Percentiles rank a stretch among this genome's conserved stretches.
phyloP scores from a whole-genome alignment of 208 protist species.

The Trypanosoma theileri region DNA sequence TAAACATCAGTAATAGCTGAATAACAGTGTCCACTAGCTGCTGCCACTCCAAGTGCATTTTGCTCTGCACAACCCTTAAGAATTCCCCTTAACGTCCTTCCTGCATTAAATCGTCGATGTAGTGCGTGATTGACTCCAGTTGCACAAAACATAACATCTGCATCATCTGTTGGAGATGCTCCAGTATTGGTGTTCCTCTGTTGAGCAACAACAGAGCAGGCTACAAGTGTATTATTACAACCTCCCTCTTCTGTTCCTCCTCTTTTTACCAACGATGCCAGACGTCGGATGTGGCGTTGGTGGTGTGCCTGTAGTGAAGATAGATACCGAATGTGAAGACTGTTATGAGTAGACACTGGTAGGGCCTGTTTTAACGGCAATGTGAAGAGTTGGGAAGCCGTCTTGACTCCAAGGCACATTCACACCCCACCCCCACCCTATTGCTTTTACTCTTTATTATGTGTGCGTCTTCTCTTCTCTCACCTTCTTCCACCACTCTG shows the following conservation, averaged over 20 bases:
- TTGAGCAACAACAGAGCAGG: conserved; percentile 26
- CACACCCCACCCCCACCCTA: too few species aligned
- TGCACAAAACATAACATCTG: conserved; percentile 14
- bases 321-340: conserved; percentile 17
- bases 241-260: not conserved
- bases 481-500: not conserved
- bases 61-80: conserved; percentile 89
- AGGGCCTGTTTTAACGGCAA: not conserved
- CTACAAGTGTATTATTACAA: conserved; percentile 19
- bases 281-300: conserved; percentile 15
- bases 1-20: conserved; percentile 50
- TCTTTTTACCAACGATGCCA: conserved; percentile 8
- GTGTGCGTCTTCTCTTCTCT: not conserved
- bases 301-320: conserved; percentile 22
- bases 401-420: conserved; percentile 10
- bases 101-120: conserved; percentile 57
- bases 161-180: not conserved
- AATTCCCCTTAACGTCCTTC: conserved; percentile 55
- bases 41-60: conserved; percentile 78
- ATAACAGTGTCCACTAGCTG: conserved; percentile 68
- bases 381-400: not conserved
- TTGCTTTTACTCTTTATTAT: too few species aligned
- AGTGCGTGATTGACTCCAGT: conserved; percentile 80
- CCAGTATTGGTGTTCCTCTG: not conserved
- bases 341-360: not conserved